phyloP scores from a whole-genome alignment of 352 stramenopile species.

The Hyaloperonospora arabidopsidis region DNA sequence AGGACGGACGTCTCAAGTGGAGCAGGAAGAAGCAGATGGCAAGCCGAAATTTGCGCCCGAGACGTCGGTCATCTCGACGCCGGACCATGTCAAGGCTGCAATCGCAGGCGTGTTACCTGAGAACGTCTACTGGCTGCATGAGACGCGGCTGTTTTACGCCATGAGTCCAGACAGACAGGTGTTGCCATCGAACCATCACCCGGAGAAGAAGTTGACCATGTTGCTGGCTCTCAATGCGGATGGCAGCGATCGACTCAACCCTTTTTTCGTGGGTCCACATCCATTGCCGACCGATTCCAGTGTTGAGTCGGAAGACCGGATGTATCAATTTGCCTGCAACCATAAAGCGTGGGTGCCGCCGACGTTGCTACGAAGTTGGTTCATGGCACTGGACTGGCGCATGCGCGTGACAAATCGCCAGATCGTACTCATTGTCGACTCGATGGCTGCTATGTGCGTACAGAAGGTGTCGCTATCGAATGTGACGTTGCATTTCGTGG shows the following conservation, averaged over 20 bases:
- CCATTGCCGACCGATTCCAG: conserved; percentile 17
- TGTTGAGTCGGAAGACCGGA: conserved; percentile 11
- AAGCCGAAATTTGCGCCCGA: conserved; percentile 24
- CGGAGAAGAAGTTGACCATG: conserved; percentile 46
- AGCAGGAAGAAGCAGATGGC: conserved; percentile 18
- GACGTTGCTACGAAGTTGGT: conserved; percentile 72
- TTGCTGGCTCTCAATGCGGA: conserved; percentile 60
- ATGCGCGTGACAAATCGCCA: conserved; percentile 70
- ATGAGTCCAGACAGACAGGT: conserved; percentile 31
- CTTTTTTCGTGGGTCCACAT: conserved; percentile 53
- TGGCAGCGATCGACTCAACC: conserved; percentile 57
- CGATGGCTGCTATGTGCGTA: conserved; percentile 45
- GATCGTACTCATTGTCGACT: conserved; percentile 61
- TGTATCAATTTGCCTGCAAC: conserved; percentile 65
- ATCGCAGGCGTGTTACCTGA: conserved; percentile 38
- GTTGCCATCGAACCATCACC: conserved; percentile 22
- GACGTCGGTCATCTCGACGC: conserved; percentile 37
- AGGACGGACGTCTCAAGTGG: conserved; percentile 9
- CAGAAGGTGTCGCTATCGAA: conserved; percentile 57
- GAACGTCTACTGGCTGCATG: conserved; percentile 72
- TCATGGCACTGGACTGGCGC: conserved; percentile 65
- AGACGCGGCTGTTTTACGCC: conserved; percentile 50
- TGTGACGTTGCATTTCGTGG: conserved; percentile 47
- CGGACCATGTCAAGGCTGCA: conserved; percentile 37
- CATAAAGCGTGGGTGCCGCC: conserved; percentile 61